Evolutionary conservation across 352 stramenopile genomes (phyloP).

Genomic region (Ochromonadaceae sp.): DNA sequence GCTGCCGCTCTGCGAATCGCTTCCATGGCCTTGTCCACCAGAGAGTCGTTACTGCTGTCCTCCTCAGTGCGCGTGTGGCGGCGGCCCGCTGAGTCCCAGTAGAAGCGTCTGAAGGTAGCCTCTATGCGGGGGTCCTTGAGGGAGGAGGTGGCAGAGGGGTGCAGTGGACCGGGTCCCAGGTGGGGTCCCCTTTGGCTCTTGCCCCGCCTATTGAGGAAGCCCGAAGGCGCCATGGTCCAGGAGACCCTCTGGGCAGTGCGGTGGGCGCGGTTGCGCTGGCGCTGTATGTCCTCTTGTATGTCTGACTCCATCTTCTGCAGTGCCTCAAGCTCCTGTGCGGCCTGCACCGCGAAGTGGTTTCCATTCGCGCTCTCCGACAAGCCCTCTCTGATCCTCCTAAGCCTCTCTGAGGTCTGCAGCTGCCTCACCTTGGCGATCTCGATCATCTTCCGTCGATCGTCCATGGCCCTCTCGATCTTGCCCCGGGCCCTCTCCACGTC

Average conservation of each 20-base stretch:
- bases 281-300: conserved; percentile 7
- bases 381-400: neutral
- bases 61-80: neutral
- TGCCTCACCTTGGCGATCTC: conserved; percentile 9
- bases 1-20: neutral
- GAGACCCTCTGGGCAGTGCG: neutral
- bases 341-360: neutral
- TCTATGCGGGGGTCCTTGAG: conserved; percentile 2
- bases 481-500: neutral
- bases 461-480: neutral
- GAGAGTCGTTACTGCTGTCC: conserved; percentile 9
- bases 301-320: neutral
- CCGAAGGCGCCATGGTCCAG: conserved; percentile 10
- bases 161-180: conserved; percentile 10
- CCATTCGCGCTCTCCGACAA: neutral
- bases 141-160: neutral
- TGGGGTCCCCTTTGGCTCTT: neutral
- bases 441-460: conserved; percentile 2
- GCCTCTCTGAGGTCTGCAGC: neutral
- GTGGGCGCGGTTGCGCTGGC: neutral
- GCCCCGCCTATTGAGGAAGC: neutral
- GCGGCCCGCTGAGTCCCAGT: conserved; percentile 8
- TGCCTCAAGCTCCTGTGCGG: neutral
- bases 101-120: neutral
- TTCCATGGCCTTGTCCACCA: conserved; percentile 9